A percentile compares a stretch with the other conserved stretches of the same genome.
These are phyloP conservation scores for Macadamia integrifolia DNA, from an alignment of 164 flowering plant species.

Conservation along the genomic window DNA sequence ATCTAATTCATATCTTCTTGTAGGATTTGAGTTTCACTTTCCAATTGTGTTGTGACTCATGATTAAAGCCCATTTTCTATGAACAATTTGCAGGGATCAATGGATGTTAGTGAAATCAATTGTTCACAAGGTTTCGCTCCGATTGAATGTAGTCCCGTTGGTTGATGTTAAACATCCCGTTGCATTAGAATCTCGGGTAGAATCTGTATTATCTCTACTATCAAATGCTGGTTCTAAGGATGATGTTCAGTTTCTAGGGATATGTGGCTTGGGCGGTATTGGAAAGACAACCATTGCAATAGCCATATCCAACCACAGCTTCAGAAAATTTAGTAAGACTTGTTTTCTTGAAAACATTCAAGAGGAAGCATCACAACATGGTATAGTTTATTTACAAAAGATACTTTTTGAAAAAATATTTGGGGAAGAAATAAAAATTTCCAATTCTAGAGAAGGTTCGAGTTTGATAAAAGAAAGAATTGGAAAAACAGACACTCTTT, in stretches of 20 bases:
- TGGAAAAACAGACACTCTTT: conserved; percentile 5
- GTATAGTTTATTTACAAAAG: not conserved
- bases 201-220: not conserved
- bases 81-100: too few species aligned
- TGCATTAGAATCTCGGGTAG: conserved; percentile 7
- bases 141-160: not conserved
- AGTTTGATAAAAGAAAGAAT: not conserved
- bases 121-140: too few species aligned
- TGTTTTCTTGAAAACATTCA: conserved; percentile 10
- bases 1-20: too few species aligned
- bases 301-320: conserved; percentile 5
- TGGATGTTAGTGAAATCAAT: too few species aligned
- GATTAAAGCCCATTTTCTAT: too few species aligned
- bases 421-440: not conserved
- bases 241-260: conserved; percentile 15
- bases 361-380: conserved; percentile 4
- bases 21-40: too few species aligned
- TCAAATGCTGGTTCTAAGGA: not conserved
- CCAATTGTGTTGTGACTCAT: too few species aligned
- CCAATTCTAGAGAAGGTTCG: conserved; percentile 2
- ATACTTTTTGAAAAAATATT: too few species aligned
- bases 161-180: not conserved
- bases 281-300: conserved; percentile 29
- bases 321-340: conserved; percentile 4
- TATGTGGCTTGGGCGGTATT: conserved; percentile 28